phyloP scores from a whole-genome alignment of 371 early-diverging fungal genomes.

The Enterocytospora artemiae region DNA sequence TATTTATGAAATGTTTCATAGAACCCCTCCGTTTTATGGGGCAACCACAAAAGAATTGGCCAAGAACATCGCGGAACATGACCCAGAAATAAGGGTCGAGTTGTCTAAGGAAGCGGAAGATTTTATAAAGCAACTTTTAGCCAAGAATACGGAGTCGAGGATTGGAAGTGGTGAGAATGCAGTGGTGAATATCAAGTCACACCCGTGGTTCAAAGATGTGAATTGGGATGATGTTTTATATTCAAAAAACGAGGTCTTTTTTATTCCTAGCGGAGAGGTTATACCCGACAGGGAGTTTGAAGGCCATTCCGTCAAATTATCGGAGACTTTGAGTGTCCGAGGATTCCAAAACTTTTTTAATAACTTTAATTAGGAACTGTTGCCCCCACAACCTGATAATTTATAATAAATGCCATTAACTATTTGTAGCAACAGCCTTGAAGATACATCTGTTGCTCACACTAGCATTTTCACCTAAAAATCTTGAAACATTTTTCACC shows the following conservation, averaged over 20 bases:
- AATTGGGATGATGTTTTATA: conserved; percentile 68
- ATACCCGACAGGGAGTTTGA: neutral
- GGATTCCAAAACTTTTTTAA: too few relatives aligned
- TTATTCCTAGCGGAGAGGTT: neutral
- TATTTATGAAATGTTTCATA: conserved; percentile 81
- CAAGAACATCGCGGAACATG: neutral
- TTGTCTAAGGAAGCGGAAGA: conserved; percentile 65
- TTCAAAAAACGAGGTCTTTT: neutral
- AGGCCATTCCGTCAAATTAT: too few relatives aligned
- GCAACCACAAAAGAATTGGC: conserved; percentile 15
- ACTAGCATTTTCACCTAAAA: neutral
- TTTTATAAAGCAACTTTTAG: conserved; percentile 59
- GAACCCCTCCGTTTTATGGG: conserved; percentile 68
- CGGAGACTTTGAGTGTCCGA: too few relatives aligned
- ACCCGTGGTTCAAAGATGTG: conserved; percentile 71
- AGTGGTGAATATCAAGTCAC: conserved; percentile 65
- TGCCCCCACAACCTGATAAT: neutral
- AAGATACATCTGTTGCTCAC: neutral
- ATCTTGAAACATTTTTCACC: neutral
- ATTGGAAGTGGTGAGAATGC: conserved; percentile 62
- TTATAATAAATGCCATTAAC: neutral
- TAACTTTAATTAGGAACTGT: neutral
- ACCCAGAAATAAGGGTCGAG: conserved; percentile 64
- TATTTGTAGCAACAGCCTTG: neutral
- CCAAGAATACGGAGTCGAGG: conserved; percentile 65